Evolutionary conservation across 1,139 yeast genomes (phyloP), one percentile per base, ranked within the genome.

Genomic region (Geotrichum macrosporum): DNA sequence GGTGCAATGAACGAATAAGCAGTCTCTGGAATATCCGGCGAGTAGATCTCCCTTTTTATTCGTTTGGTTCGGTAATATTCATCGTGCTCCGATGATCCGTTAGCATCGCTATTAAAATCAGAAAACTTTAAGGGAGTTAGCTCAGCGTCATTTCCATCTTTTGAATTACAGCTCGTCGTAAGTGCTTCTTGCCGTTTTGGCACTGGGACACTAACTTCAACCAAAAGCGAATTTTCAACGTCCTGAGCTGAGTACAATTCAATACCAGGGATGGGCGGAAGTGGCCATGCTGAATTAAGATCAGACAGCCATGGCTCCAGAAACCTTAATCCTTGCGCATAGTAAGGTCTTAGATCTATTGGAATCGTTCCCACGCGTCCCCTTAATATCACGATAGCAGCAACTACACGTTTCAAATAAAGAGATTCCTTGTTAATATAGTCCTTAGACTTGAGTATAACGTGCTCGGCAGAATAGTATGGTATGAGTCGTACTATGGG

Each of bases 301-400:
- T 71, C 62, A 3, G 64, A 58, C 41, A 83, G 70, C 78, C 92
- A 88, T 26, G 73, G 74, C 1, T 73, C 67, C 43, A 88, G 70
- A 56, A 80, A 85, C 10, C 73, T 71, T 54, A 88, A 69, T 47
- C 81, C 77, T 55, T 81, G 84, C 39, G 80, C 73, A 62, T 83
- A 86, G n/a, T 86, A 78, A 8, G 94, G 92, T 58, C 84, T 74
- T 44, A 87, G 68, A 57, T 83, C 94, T 0, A 88, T 83, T 1
- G 96, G 94, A 39, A 89, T 64, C 38, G 77, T 75, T 6, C 97
- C 97, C 10, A 84, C 88, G 52, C 81, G 75, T 57, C 84, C 95
- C 57, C 96, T 70, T 46, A 87, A 66, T 39, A 89, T 86, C 3
- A 88, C 96, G 16, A 84, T 76, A 1, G 95, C 87, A 0, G 95